Evolutionary conservation across 768 basidiomycete genomes (phyloP).

Genomic region (Auricularia sp.): DNA sequence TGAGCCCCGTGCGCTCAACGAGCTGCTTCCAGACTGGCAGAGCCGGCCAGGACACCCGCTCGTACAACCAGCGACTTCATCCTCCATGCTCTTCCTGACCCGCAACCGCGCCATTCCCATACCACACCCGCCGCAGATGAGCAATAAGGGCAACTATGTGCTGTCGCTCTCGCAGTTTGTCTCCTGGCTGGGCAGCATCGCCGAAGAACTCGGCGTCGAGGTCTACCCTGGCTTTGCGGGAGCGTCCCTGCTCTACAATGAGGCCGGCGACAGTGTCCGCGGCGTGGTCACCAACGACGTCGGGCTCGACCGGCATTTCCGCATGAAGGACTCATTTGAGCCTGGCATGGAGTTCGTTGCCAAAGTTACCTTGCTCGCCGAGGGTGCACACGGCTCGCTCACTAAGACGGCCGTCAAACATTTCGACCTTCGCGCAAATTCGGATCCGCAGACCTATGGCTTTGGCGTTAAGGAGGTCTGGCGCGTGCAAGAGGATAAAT

Average conservation of each 20-base stretch:
- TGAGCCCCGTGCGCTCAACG: constrained; percentile 83
- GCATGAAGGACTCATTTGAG: constrained; percentile 81
- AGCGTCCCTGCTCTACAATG: constrained; percentile 66
- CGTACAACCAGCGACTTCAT: constrained; percentile 65
- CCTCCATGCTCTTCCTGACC: constrained; percentile 82
- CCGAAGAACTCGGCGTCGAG: constrained; percentile 83
- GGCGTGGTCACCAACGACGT: constrained; percentile 93
- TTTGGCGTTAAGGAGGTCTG: constrained; percentile 97
- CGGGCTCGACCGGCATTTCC: constrained; percentile 67
- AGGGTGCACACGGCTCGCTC: constrained; percentile 90
- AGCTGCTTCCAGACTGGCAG: constrained; percentile 82
- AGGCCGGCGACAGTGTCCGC: constrained; percentile 47
- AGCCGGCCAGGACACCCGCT: constrained; percentile 62
- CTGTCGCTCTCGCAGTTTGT: constrained; percentile 82
- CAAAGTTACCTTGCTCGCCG: constrained; percentile 84
- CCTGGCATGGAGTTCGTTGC: constrained; percentile 95
- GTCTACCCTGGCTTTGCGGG: constrained; percentile 96
- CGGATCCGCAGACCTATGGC: constrained; percentile 88
- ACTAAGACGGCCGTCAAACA: constrained; percentile 67
- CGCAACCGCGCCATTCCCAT: constrained; percentile 59
- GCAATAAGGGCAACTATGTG: constrained; percentile 88
- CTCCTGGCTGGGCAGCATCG: constrained; percentile 79
- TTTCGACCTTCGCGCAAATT: constrained; percentile 57
- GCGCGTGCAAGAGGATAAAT: constrained; percentile 56
- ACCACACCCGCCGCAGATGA: constrained; percentile 96